Evolutionary conservation across 805 yeast species (phyloP).

Genomic region (Saccharomycodes ludwigii): DNA sequence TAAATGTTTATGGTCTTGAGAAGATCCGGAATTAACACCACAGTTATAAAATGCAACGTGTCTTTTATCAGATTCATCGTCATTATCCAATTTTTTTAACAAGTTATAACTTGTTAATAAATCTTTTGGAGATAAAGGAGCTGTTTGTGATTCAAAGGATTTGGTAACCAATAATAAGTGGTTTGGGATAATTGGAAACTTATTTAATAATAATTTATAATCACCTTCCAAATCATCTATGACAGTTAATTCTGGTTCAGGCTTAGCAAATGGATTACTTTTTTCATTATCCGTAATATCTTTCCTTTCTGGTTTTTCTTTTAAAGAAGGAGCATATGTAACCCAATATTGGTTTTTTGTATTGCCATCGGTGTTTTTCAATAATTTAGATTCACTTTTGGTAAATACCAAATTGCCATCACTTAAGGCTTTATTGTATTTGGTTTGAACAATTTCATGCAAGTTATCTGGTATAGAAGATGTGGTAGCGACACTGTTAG

Average conservation of each 20-base stretch:
- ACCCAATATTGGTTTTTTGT: constrained; percentile 23
- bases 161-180: constrained; percentile 75
- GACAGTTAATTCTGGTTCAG: constrained; percentile 66
- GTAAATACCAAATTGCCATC: constrained; percentile 38
- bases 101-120: constrained; percentile 45
- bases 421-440: constrained; percentile 37
- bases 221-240: constrained; percentile 32
- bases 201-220: constrained; percentile 64
- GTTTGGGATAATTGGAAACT: constrained; percentile 70
- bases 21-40: constrained; percentile 87
- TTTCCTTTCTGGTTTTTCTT: constrained; percentile 27
- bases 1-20: constrained; percentile 85
- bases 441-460: constrained; percentile 22
- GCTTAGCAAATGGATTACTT: constrained; percentile 65
- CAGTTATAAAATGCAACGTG: constrained; percentile 82
- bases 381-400: constrained; percentile 28
- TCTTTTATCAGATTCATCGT: constrained; percentile 27
- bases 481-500: not conserved
- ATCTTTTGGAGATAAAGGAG: constrained; percentile 64
- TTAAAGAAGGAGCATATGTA: constrained; percentile 22
- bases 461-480: constrained; percentile 29
- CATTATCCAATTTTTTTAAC: constrained; percentile 32
- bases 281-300: constrained; percentile 22
- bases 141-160: constrained; percentile 55
- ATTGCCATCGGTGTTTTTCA: constrained; percentile 20